These are phyloP conservation scores for Tetrahymena borealis DNA, from an alignment of 73 alveolate species.

Conservation along the genomic window DNA sequence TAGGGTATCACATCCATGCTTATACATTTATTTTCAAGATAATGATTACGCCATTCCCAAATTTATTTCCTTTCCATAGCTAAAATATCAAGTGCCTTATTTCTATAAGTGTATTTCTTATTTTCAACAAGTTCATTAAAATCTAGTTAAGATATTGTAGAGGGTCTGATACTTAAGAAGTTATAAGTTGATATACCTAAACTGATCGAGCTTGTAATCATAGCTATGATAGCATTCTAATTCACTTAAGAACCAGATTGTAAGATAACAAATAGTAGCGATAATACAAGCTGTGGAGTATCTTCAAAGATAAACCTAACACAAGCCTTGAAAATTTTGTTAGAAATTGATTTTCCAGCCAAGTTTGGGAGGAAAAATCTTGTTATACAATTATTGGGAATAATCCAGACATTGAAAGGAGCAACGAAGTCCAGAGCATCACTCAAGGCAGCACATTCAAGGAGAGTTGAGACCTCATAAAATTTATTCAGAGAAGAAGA, in stretches of 20 bases:
- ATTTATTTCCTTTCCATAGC: not conserved
- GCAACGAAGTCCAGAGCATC: slow-evolving; percentile 14
- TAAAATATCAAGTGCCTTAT: not conserved
- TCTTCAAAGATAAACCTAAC: not conserved
- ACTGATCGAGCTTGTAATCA: not conserved
- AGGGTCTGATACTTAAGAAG: not conserved
- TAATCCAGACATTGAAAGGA: slow-evolving; percentile 27
- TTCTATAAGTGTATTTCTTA: not conserved
- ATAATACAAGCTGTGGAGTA: not conserved
- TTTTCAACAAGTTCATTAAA: not conserved
- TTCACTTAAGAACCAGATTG: not conserved
- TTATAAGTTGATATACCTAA: not conserved
- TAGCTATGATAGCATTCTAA: not conserved
- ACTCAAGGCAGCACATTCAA: slow-evolving; percentile 16
- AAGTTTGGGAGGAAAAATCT: slow-evolving; percentile 30
- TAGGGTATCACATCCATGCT: not conserved
- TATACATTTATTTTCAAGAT: not conserved
- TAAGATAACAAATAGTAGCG: not conserved
- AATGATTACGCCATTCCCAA: not conserved
- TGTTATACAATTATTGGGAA: slow-evolving; percentile 15
- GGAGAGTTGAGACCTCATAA: not conserved
- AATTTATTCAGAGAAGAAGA: not conserved
- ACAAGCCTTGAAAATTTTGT: not conserved
- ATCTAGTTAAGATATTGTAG: not conserved
- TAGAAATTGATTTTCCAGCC: slow-evolving; percentile 34